These are phyloP conservation scores for Argentina anserina DNA, from an alignment of 306 rosid genomes.

Conservation along the genomic window DNA sequence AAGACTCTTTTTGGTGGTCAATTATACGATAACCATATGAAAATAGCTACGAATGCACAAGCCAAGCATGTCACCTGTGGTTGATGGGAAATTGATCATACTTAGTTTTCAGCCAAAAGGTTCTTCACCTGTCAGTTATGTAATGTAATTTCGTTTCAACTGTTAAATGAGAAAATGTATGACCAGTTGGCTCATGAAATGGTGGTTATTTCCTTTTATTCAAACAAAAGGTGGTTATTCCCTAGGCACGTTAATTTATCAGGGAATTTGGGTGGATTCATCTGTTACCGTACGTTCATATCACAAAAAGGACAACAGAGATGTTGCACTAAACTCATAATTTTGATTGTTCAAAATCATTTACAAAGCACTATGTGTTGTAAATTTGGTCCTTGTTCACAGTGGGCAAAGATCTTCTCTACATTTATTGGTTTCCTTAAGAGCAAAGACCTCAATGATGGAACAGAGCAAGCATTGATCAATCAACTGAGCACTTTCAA, in stretches of 20 bases:
- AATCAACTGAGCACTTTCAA: constrained; percentile 72
- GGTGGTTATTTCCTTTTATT: no score
- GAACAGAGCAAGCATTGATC: constrained; percentile 76
- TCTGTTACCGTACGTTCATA: background rate
- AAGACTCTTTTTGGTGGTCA: background rate
- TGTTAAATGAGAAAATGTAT: background rate
- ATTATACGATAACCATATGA: background rate
- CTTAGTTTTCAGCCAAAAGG: background rate
- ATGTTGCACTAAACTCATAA: background rate
- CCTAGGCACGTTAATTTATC: background rate
- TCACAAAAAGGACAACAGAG: background rate
- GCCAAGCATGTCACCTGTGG: background rate
- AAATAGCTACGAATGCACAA: background rate
- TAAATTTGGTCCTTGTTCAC: constrained; percentile 22
- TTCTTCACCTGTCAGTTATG: background rate
- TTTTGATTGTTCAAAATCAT: background rate
- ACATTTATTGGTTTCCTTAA: constrained; percentile 88
- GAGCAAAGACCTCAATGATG: constrained; percentile 88
- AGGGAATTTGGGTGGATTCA: background rate
- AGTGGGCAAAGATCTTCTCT: constrained; percentile 88
- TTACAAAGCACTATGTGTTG: background rate
- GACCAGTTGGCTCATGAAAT: background rate
- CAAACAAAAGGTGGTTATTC: background rate
- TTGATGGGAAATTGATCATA: background rate
- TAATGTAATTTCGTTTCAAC: background rate